Conservation (phyloP, 306 rosid genomes). For the Biancaea sappan region DNA sequence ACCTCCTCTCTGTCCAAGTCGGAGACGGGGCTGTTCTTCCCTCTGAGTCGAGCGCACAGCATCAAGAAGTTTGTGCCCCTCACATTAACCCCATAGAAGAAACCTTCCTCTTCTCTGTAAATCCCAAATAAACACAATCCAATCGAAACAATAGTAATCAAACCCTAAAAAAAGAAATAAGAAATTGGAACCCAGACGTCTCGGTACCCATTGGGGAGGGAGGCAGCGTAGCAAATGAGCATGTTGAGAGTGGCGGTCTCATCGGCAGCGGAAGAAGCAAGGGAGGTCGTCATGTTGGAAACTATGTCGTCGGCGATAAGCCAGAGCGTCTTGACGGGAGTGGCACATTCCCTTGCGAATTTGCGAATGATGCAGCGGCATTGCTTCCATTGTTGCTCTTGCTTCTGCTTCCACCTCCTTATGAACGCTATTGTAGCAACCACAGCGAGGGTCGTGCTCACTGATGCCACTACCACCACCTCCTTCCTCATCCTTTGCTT, state of each 20-base stretch:
- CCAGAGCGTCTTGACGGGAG: constrained; percentile 58
- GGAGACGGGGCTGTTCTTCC: constrained; percentile 56
- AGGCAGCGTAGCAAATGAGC: constrained; percentile 54
- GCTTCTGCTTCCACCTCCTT: constrained; percentile 45
- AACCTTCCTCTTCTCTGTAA: constrained; percentile 69
- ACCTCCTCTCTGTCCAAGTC: constrained; percentile 56
- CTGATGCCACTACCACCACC: constrained; percentile 40
- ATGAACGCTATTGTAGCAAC: constrained; percentile 32
- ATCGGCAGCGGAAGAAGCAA: constrained; percentile 40
- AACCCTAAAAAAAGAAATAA: not conserved
- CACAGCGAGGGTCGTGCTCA: constrained; percentile 42
- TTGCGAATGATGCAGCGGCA: constrained; percentile 47
- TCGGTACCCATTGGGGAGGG: constrained; percentile 71
- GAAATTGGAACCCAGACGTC: too few species aligned
- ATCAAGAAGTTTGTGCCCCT: constrained; percentile 51
- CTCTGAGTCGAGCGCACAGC: constrained; percentile 63
- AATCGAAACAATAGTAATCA: not conserved
- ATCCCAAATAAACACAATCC: constrained; percentile 16
- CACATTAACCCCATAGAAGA: constrained; percentile 66
- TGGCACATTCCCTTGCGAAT: constrained; percentile 63
- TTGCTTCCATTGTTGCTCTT: constrained; percentile 45
- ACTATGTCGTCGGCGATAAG: constrained; percentile 57
- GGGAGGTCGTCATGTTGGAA: constrained; percentile 51
- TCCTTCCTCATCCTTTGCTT: constrained; percentile 47
- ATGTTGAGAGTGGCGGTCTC: constrained; percentile 49